Base-by-base conservation (phyloP, 176 grass and related monocot species). In the Metroxylon sagu region DNA sequence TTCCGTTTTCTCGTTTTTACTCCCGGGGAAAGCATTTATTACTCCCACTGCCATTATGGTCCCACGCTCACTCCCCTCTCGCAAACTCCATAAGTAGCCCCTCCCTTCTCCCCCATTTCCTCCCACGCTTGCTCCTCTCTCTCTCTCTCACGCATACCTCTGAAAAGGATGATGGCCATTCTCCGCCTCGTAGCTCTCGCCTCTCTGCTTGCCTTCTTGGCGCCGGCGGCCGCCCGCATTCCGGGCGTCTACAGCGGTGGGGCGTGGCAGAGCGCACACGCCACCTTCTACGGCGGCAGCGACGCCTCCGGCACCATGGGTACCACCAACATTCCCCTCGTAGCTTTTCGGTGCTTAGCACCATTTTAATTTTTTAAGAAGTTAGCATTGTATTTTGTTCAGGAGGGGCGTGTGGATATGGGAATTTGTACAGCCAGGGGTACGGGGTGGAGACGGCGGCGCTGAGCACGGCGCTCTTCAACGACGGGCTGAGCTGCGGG, bases 231-330 rank as follows among this genome's bases (percentile, higher is more conserved):
- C 15, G 76, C 52, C 18, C 76, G 60, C 30, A 54, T 79, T 1
- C 61, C 76, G 8, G 76, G 76, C 5, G 68, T 61, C 1, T 79
- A 79, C 60, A 31, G 60, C 17, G 69, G 61, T 1, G 49, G 76
- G n/a, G 2, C 52, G 35, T 79, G 76, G 76, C 76, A 79, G 54
- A 67, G 18, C 60, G 76, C 76, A 25, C 76, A 79, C 60, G 76
- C 76, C 68, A 79, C 76, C 15, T 79, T 79, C 69, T 79, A 79
- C 39, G 76, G 76, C 4, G 76, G 76, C 26, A 66, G 68, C 53
- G 76, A 79, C 26, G 76, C 76, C 26, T 79, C 76, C 3, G 76
- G 76, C 43, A 80, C 77, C 2, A 80, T 80, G 77, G 77, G 75
- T 74, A 54, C 28, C 8, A 43, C 23, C 27, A 17, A 5, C 15